Base-by-base conservation (phyloP, 148 eudicot genomes). In the Persicaria tinctoria region DNA sequence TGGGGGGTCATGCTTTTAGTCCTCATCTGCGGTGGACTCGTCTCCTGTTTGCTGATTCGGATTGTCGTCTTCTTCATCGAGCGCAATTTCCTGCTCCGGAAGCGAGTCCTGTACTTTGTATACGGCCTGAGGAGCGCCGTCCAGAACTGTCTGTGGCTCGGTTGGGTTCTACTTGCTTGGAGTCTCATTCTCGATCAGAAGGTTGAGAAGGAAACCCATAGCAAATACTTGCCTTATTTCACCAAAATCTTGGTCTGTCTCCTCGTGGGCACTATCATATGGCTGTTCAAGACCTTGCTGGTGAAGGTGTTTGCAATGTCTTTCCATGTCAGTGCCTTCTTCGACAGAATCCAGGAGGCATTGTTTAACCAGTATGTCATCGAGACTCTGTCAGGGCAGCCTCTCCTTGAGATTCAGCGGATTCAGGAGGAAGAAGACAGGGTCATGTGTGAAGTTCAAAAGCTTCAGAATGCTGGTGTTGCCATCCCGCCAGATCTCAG, bases 21-120 rank as follows among this genome's bases (percentile, higher is more conserved):
- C 5, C 51, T 90, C 8, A 85, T 90, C 46, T 88, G 89, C 18
- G 96, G 96, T 0, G 84, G 89, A 14, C 79, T 90, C 45, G 83
- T 90, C 2, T 85, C 92, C 5, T 90, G 89, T 8, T 90, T 87
- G 92, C 82, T 72, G 12, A 83, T 90, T 72, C 69, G 82, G 17
- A 18, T 88, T 8, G 81, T 79, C 1, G 96, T 90, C 50, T 90
- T 86, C 74, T 88, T 86, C 32, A 83, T 88, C 38, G 92, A 90
- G 80, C 73, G 92, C 9, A 88, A 88, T 46, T 87, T 85, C 47
- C 32, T 90, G 59, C 56, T 90, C 38, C 73, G 91, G 38, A 90
- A 88, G 41, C 20, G 87, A 79, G 94, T 90, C 76, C 76, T 90
- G 79, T 90, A 90, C 73, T 90, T 90, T 32, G 94, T 90, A 51